Base-by-base conservation (phyloP, 1,284 basidiomycete species). In the Omphalotus olearius region DNA sequence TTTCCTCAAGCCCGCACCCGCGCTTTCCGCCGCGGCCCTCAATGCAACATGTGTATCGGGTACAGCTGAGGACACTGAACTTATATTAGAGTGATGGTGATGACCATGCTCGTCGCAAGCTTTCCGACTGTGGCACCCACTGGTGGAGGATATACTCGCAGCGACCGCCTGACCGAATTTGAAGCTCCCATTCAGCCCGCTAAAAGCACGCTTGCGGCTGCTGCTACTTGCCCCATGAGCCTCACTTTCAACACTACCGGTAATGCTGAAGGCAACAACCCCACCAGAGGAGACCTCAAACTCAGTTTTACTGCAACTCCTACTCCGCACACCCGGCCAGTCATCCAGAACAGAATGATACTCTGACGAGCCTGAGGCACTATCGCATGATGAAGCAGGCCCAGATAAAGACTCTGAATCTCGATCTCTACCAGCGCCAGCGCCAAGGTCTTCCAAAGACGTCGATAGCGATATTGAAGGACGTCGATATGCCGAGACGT, bases 1-100 rank as follows among this genome's bases (percentile, higher is more conserved):
- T 46, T 55, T 55, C 41, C 53, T 47, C n/a, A 55, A 36, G 17
- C 50, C 50, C 7, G 53, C 45, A 7, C 41, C 40, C 14, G 53
- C 53, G 10, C 50, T 51, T 6, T 51, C 50, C 11, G 50, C 53
- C 17, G 53, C 53, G 9, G 53, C 53, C 39, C 53, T 28, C 4
- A 55, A 42, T 11, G 50, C 53, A 39, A 45, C 50, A 37, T 55
- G 53, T 13, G 53, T 45, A 35, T 49, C 47, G 9, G 30, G 30
- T 33, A 33, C 30, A 9, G 30, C 30, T 33, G 30, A 33, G 7
- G 30, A 33, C 30, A 13, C 30, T 51, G 41, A 13, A 20, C 25
- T 36, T 18, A 23, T 17, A 23, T 33, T 11, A 18, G 13, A 16
- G 42, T 25, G 14, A 37, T 45, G 13, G 26, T 45, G 18, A 42